These are phyloP conservation scores for Pseudocercospora eumusae DNA, from an alignment of 2,329 filamentous ascomycete genomes.

Conservation along the genomic window DNA sequence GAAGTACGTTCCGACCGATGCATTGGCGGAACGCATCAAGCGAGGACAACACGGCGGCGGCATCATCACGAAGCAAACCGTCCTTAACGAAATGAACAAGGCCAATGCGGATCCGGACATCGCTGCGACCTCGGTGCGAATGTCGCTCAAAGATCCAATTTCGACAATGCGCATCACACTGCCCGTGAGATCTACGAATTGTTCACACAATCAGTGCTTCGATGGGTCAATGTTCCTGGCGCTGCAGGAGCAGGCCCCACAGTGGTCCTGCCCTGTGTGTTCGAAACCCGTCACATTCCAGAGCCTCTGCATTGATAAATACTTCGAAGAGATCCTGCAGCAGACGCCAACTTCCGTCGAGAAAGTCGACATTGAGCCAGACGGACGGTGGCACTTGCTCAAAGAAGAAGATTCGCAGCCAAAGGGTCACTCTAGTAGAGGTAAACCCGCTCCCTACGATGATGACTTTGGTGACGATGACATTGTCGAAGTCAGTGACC, in stretches of 20 bases:
- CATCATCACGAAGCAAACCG: constrained; percentile 76
- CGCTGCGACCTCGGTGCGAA: constrained; percentile 79
- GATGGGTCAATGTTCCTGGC: constrained; percentile 91
- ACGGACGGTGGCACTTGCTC: constrained; percentile 71
- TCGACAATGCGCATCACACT: constrained; percentile 79
- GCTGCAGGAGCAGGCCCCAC: constrained; percentile 91
- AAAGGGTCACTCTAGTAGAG: constrained; percentile 42
- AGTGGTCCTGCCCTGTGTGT: constrained; percentile 95
- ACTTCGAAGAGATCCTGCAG: constrained; percentile 82
- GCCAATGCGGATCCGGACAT: constrained; percentile 81
- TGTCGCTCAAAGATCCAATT: constrained; percentile 90
- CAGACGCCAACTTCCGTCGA: constrained; percentile 71
- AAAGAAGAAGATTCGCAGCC: constrained; percentile 45
- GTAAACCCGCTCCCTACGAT: constrained; percentile 38
- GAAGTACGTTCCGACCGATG: constrained; percentile 67
- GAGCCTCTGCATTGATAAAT: constrained; percentile 82
- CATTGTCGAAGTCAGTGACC: constrained; percentile 48
- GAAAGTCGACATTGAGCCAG: constrained; percentile 85
- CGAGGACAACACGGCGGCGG: constrained; percentile 50
- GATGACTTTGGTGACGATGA: constrained; percentile 49
- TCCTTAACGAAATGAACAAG: constrained; percentile 77
- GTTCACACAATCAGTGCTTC: constrained; percentile 91
- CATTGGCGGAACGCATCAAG: constrained; percentile 69
- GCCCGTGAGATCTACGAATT: constrained; percentile 76
- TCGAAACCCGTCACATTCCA: constrained; percentile 80